Base-by-base conservation (phyloP, 108 stramenopile genomes). In the Poteriospumella lacustris region DNA sequence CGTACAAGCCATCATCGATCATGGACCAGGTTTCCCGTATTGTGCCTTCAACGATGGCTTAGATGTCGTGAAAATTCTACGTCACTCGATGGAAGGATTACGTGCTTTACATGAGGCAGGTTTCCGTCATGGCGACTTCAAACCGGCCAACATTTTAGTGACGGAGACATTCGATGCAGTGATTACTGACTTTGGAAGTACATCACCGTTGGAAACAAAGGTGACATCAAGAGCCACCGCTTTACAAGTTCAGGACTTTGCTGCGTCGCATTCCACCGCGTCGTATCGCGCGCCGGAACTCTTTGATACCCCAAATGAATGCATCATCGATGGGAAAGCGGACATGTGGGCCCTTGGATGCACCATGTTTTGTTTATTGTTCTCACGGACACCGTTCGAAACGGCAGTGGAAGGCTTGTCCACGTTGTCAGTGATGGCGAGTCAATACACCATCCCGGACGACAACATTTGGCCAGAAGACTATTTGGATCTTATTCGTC, bases 321-420 rank as follows among this genome's bases (percentile, higher is more conserved):
- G 89, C 56, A 83, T 90, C 41, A 83, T 96, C 58, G 92, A 91
- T 60, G 56, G 44, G 78, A 88, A 85, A 31, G 92, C 94, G 1
- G 95, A 96, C 82, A 88, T 96, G 36, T 96, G 95, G 95, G 94
- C 95, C 19, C 72, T 96, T 81, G 95, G 95, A 44, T 93, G 92
- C 80, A 90, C 91, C 62, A 82, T 95, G 42, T 95, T 91, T 76
- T 88, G 91, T 3, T 56, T 95, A 41, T 89, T 89, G 38, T 94
- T 89, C 79, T 80, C 70, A 26, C 36, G 70, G 5, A 73, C 70
- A 12, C 70, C 70, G 28, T 73, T 73, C 42, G 70, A 73, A 73
- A 34, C n/a, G 26, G 9, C 70, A 33, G 31, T 73, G 15, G 70
- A 73, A 52, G 70, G 70, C 42, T 56, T 73, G 28, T 73, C 70